Evolutionary conservation across 495 filamentous ascomycete genomes (phyloP), one percentile per base, ranked within the genome.

Genomic region (Neohortaea acidophila): DNA sequence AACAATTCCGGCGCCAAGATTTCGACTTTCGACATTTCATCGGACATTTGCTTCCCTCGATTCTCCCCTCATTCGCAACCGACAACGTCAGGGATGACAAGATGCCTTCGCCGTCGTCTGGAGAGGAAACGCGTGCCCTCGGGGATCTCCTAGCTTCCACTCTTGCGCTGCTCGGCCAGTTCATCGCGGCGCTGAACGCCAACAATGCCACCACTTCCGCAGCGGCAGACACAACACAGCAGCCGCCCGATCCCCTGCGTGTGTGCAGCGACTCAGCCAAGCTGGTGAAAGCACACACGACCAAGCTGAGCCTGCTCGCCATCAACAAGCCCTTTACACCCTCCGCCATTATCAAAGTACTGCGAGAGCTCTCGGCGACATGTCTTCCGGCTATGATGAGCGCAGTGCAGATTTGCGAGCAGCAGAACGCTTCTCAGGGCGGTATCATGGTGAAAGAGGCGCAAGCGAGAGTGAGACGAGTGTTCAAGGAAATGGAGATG

Each of bases 251-350:
- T 42, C 64, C 70, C 22, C 64, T 82, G 49, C 44, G 64, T 55
- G 63, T 86, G 38, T 72, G 85, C 14, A 66, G 69, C 46, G 70
- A 76, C 48, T 67, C 75, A 1, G 67, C 79, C 1, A 64, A 62
- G 17, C 63, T 84, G 3, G 71, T 94, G 31, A 74, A 68, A 51
- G 79, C 85, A 0, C 84, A 92, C 49, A 70, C 75, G 4, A 94
- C 85, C 22, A 91, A 89, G 35, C 68, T 94, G 18, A 84, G 80
- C 0, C 73, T 94, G 12, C 69, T 94, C 1, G 69, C 85, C 2
- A 80, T 91, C 48, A 89, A 76, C 39, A 69, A 77, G 30, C 85
- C 85, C 0, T 89, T 91, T 56, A 84, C 84, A 0, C 72, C 78
- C 3, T 71, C 79, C 0, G 85, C 82, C 11, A 70, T 89, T 21